Evolutionary conservation across 306 rosid species (phyloP), one percentile per base, ranked within the genome.

Genomic region (Prunus mongolica): DNA sequence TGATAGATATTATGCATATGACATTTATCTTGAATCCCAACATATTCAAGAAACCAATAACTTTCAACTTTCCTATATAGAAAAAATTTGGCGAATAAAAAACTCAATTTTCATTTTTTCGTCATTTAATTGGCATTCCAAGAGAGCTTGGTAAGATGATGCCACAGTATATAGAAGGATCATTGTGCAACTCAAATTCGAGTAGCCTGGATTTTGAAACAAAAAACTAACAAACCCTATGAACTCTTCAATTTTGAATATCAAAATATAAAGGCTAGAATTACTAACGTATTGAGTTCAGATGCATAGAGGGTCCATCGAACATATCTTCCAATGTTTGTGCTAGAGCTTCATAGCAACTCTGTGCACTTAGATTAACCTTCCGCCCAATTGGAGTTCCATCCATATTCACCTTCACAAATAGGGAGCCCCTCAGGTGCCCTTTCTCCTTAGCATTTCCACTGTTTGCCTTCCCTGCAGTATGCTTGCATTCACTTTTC

Each of bases 341-440:
- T 0, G 93, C 88, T 57, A 95, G 83, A 82, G 93, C 86, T 82
- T 86, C 96, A 76, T 95, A 95, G 79, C 91, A 78, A 19, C 85
- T 86, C 78, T 95, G 96, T 70, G 90, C 87, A 38, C 89, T 90
- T 78, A 95, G 84, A 86, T 95, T 89, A 76, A 95, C 88, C 88
- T 95, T 95, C 75, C 99, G 85, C 77, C 99, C 99, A 74, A 95
- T 95, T 0, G 90, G 87, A 80, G 76, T 85, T 56, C 99, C 97
- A 68, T 95, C 96, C 97, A 89, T 92, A 72, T 88, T 95, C 83
- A 95, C 99, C 88, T 92, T 95, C 82, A 95, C 93, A 49, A 89
- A 89, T 68, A 78, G 73, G 60, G 96, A 89, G 66, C 76, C 84
- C 84, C 85, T 83, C 38, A 30, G n/a, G 71, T 69, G 79, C 70